Evolutionary conservation across 164 flowering plant species (phyloP).

Genomic region (Sedum album): DNA sequence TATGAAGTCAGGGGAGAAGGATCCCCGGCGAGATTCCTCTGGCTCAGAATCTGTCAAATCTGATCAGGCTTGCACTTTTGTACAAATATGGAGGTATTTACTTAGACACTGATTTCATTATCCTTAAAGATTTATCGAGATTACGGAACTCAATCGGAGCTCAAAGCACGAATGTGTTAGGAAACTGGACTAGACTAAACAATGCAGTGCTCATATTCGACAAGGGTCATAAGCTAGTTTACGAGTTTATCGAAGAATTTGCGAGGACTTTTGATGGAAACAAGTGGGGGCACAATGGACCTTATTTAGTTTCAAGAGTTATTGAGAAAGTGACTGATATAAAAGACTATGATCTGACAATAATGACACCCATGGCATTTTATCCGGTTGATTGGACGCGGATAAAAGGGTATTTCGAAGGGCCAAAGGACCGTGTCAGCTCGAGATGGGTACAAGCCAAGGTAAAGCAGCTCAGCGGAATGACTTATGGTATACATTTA

Average conservation of each 20-base stretch:
- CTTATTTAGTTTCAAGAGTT: constrained; percentile 76
- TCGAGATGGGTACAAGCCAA: constrained; percentile 48
- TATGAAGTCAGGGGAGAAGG: constrained; percentile 32
- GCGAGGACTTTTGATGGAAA: constrained; percentile 61
- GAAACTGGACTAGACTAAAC: constrained; percentile 69
- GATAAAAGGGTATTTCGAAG: constrained; percentile 34
- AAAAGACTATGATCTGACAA: constrained; percentile 31
- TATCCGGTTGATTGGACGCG: constrained; percentile 68
- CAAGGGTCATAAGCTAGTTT: constrained; percentile 54
- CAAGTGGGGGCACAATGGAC: constrained; percentile 90
- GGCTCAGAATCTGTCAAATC: constrained; percentile 56
- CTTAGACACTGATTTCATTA: constrained; percentile 51
- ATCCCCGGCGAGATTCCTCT: constrained; percentile 55
- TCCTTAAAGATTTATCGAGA: constrained; percentile 33
- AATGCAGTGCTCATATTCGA: constrained; percentile 80
- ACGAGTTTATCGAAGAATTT: constrained; percentile 65
- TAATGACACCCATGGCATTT: constrained; percentile 64
- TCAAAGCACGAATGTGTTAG: constrained; percentile 28
- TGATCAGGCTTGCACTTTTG: constrained; percentile 45
- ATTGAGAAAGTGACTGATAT: constrained; percentile 20
- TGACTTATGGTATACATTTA: constrained; percentile 58
- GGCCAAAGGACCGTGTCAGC: constrained; percentile 20
- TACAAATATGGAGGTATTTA: constrained; percentile 66
- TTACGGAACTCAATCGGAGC: constrained; percentile 60
- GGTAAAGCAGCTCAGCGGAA: constrained; percentile 32